These are phyloP conservation scores for Tremella mesenterica DNA, from an alignment of 768 basidiomycete species.

Conservation along the genomic window DNA sequence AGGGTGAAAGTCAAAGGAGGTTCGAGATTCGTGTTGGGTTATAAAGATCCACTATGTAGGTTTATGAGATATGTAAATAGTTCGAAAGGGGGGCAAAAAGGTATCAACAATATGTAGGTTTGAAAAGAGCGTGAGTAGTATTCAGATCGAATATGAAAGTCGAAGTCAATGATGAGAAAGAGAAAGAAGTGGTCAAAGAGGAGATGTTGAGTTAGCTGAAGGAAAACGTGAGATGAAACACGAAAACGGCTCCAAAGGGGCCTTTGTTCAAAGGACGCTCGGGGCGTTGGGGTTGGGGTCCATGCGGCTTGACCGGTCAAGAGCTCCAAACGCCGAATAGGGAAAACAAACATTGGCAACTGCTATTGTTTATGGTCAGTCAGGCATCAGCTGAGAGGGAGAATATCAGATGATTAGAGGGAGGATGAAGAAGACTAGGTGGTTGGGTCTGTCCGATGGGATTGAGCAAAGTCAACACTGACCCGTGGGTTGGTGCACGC, in stretches of 20 bases:
- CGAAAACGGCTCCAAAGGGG: background rate
- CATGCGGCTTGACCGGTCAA: too few relatives aligned
- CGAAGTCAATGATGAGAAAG: too few relatives aligned
- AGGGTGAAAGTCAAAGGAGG: background rate
- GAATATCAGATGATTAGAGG: background rate
- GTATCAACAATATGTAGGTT: background rate
- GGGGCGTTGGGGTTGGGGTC: too few relatives aligned
- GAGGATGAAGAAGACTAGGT: background rate
- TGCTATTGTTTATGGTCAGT: too few relatives aligned
- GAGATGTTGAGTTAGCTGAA: background rate
- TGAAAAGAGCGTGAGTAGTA: slow-evolving; percentile 1
- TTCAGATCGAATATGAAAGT: background rate
- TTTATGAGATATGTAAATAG: too few relatives aligned
- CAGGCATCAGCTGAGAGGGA: too few relatives aligned
- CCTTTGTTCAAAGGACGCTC: too few relatives aligned
- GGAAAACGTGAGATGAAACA: background rate
- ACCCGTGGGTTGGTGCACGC: too few relatives aligned
- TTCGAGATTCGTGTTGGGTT: background rate
- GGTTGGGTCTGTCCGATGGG: background rate
- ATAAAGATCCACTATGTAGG: too few relatives aligned
- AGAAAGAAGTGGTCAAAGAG: background rate
- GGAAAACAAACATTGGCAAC: too few relatives aligned
- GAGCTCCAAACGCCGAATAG: too few relatives aligned
- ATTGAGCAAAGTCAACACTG: too few relatives aligned
- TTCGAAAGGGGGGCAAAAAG: background rate